Conservation (phyloP, 2,329 filamentous ascomycete genomes). For the Fusarium camptoceras region DNA sequence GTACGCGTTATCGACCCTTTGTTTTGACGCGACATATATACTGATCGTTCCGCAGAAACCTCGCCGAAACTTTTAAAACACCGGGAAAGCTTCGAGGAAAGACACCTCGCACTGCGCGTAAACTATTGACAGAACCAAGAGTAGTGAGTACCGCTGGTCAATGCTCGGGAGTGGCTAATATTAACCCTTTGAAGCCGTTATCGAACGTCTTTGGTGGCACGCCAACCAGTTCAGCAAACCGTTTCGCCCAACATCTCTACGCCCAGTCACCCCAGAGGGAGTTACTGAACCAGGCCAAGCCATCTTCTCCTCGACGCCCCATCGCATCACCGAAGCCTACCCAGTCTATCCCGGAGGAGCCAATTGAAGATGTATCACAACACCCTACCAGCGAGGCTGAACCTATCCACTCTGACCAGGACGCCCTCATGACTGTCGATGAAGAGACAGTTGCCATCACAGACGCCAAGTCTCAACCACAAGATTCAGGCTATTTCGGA, state of each 20-base stretch:
- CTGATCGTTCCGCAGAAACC: conserved; percentile 70
- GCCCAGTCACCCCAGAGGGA: conserved; percentile 65
- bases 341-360: conserved; percentile 20
- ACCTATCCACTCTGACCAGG: conserved; percentile 20
- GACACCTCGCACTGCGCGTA: conserved; percentile 78
- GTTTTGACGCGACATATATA: conserved; percentile 8
- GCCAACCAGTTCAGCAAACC: conserved; percentile 65
- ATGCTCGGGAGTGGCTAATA: not conserved
- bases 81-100: conserved; percentile 86
- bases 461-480: conserved; percentile 30
- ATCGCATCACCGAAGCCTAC: conserved; percentile 49
- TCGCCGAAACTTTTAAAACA: conserved; percentile 96
- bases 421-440: conserved; percentile 16
- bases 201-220: conserved; percentile 69
- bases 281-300: conserved; percentile 52
- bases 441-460: not conserved
- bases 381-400: conserved; percentile 14
- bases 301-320: conserved; percentile 50
- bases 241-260: conserved; percentile 62
- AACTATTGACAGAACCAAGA: conserved; percentile 68
- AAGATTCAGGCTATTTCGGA: conserved; percentile 79
- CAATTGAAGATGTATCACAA: conserved; percentile 8
- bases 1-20: conserved; percentile 61
- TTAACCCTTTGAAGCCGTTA: conserved; percentile 63
- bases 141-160: conserved; percentile 64